phyloP scores from a whole-genome alignment of 495 filamentous ascomycete genomes.

The Hyaloscypha variabilis region DNA sequence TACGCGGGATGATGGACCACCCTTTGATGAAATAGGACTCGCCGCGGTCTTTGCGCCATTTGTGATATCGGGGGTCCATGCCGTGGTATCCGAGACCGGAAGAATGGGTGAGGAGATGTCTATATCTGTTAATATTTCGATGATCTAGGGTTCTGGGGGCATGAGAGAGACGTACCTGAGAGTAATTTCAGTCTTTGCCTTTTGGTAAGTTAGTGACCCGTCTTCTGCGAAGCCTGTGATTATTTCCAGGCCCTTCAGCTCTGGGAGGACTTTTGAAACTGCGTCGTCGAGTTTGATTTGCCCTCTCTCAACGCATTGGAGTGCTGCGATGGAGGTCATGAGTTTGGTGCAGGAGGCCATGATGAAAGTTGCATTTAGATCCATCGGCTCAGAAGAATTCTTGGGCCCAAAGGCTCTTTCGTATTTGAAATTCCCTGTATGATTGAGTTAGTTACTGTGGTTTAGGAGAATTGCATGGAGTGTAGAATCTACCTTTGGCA shows the following conservation, averaged over 20 bases:
- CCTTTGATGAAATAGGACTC: neutral
- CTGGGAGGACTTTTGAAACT: constrained; percentile 29
- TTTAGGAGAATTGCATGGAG: neutral
- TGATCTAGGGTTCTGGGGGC: neutral
- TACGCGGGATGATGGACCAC: constrained; percentile 17
- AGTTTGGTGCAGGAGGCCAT: constrained; percentile 13
- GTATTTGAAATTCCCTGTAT: constrained; percentile 13
- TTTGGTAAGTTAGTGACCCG: constrained; percentile 47
- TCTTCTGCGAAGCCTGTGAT: constrained; percentile 34
- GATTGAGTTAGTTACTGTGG: neutral
- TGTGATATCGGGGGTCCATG: neutral
- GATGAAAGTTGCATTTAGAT: constrained; percentile 26
- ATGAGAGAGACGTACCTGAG: constrained; percentile 27
- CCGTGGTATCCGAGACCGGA: constrained; percentile 18
- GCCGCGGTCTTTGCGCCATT: neutral
- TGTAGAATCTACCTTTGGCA: constrained; percentile 1
- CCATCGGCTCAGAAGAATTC: constrained; percentile 38
- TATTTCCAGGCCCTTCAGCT: constrained; percentile 28
- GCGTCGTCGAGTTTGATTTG: constrained; percentile 35
- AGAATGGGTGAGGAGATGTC: constrained; percentile 26
- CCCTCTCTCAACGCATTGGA: constrained; percentile 63
- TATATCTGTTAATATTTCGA: neutral
- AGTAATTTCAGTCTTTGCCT: constrained; percentile 48
- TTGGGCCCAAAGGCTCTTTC: constrained; percentile 20
- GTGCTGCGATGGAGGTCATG: constrained; percentile 52